These are phyloP conservation scores for Oryza glaberrima DNA, from an alignment of 176 grass and related monocot genomes.

Conservation along the genomic window DNA sequence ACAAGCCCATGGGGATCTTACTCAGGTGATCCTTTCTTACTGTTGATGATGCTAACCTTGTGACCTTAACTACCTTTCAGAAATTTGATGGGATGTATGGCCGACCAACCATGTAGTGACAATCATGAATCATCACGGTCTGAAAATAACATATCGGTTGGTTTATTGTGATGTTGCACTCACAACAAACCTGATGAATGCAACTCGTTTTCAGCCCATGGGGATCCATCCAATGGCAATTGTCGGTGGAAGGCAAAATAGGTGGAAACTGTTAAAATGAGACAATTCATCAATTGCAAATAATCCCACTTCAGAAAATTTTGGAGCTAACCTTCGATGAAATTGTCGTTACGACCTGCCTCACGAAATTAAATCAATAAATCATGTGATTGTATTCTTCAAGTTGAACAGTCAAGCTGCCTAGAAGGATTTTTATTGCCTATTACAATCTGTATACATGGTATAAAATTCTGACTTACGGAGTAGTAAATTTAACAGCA, in stretches of 20 bases:
- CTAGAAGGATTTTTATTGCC: neutral
- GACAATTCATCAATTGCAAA: neutral
- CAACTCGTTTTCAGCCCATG: neutral
- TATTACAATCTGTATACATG: neutral
- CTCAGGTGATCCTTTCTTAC: conserved; percentile 37
- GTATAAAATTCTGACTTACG: neutral
- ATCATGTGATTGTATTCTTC: neutral
- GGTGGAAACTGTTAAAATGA: neutral
- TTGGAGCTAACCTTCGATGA: neutral
- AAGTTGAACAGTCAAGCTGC: conserved; percentile 1
- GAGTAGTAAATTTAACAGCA: no score
- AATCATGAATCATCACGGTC: neutral
- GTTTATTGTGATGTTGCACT: neutral
- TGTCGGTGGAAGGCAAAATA: no score
- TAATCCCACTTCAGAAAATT: neutral
- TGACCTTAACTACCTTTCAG: neutral
- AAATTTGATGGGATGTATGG: conserved; percentile 5
- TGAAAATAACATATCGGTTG: neutral
- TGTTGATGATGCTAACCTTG: neutral
- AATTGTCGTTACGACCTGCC: neutral
- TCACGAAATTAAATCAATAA: neutral
- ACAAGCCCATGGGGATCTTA: neutral
- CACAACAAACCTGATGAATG: neutral
- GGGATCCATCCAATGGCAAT: neutral
- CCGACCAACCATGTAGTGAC: neutral